Evolutionary conservation across 192 early-diverging fungal genomes (phyloP).

Genomic region (Dissophora ornata): DNA sequence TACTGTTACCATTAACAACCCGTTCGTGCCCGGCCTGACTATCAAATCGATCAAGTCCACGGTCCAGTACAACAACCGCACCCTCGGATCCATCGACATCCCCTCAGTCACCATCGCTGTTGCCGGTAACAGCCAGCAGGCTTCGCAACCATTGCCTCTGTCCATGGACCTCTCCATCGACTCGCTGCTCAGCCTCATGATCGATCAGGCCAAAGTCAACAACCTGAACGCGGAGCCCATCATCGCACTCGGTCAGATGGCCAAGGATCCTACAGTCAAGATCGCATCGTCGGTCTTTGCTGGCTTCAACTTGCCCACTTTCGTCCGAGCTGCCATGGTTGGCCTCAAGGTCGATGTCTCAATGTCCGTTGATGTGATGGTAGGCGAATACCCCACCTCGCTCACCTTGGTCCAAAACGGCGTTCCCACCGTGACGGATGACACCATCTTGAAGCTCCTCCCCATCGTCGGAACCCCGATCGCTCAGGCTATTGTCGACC

Average conservation of each 20-base stretch:
- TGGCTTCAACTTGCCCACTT: conserved; percentile 60
- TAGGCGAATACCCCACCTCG: conserved; percentile 64
- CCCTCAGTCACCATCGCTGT: conserved; percentile 54
- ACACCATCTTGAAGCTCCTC: conserved; percentile 59
- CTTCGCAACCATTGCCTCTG: conserved; percentile 52
- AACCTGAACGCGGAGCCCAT: conserved; percentile 58
- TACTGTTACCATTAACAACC: conserved; percentile 64
- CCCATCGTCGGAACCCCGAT: conserved; percentile 67
- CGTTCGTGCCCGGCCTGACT: conserved; percentile 60
- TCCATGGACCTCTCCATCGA: conserved; percentile 65
- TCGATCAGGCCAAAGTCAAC: conserved; percentile 58
- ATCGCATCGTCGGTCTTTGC: conserved; percentile 53
- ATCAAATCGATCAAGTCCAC: conserved; percentile 63
- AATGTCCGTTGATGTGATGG: conserved; percentile 53
- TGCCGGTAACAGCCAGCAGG: conserved; percentile 54
- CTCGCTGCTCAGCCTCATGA: conserved; percentile 58
- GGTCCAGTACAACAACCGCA: conserved; percentile 58
- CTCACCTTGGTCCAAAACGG: conserved; percentile 56
- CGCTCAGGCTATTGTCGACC: conserved; percentile 63
- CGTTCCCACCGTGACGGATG: conserved; percentile 59
- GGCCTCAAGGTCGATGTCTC: conserved; percentile 61
- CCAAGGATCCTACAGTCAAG: conserved; percentile 53
- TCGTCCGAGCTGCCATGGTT: conserved; percentile 59
- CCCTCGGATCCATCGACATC: conserved; percentile 62
- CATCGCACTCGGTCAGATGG: conserved; percentile 55